Evolutionary conservation across 2,329 filamentous ascomycete species (phyloP).

Genomic region (Arthrobotrys megalospora): DNA sequence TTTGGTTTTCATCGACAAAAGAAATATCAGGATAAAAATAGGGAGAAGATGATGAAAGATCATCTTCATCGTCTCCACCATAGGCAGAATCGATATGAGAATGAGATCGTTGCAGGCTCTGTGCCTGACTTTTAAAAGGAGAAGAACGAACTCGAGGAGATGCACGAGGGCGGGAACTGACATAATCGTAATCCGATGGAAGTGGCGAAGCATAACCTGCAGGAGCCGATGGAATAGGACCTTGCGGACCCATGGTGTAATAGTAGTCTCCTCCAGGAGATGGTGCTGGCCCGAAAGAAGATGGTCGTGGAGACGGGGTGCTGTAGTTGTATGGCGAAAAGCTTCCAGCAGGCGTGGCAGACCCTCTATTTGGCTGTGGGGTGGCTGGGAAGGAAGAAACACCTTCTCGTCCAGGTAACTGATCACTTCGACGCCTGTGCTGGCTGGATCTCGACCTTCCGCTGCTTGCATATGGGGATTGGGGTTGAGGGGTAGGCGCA

Average conservation of each 20-base stretch:
- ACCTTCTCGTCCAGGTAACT: constrained; percentile 56
- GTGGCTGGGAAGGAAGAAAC: constrained; percentile 59
- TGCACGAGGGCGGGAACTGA: constrained; percentile 61
- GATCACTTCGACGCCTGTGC: constrained; percentile 58
- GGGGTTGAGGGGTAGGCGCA: constrained; percentile 60
- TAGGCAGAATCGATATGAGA: constrained; percentile 60
- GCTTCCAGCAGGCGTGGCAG: constrained; percentile 53
- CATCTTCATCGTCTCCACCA: constrained; percentile 55
- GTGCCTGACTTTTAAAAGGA: constrained; percentile 58
- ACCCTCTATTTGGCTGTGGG: constrained; percentile 55
- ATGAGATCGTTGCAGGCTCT: constrained; percentile 59
- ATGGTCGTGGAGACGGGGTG: constrained; percentile 56
- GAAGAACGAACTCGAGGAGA: constrained; percentile 61
- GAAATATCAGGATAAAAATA: constrained; percentile 61
- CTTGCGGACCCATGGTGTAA: constrained; percentile 55
- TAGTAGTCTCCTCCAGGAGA: constrained; percentile 52
- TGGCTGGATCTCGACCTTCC: constrained; percentile 53
- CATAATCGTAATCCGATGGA: constrained; percentile 59
- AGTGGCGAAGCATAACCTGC: constrained; percentile 52
- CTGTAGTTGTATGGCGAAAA: constrained; percentile 59
- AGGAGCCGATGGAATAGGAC: constrained; percentile 49
- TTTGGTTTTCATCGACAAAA: constrained; percentile 43
- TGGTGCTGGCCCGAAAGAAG: constrained; percentile 47
- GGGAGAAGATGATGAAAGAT: constrained; percentile 55
- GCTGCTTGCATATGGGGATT: constrained; percentile 56